Percentiles rank a stretch among this genome's conserved stretches.
Evolutionary conservation across 2,329 filamentous ascomycete species (phyloP).

Genomic region (Colletotrichum musicola): DNA sequence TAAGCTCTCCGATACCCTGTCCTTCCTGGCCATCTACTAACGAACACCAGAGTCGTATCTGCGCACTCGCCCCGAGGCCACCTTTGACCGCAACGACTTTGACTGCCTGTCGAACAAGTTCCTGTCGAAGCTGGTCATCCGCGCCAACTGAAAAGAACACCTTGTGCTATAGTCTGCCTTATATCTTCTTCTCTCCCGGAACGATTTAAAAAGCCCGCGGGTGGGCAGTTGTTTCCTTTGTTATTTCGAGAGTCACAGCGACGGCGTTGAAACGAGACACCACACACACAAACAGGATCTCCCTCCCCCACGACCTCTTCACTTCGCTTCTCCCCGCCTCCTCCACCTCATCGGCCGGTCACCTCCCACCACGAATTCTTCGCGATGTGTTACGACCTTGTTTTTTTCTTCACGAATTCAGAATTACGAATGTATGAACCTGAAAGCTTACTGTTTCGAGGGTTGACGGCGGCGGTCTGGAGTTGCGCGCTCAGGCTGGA

Average conservation of each 20-base stretch:
- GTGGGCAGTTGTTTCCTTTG: conserved; percentile 37
- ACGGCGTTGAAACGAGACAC: conserved; percentile 40
- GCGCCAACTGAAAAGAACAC: conserved; percentile 76
- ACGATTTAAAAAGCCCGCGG: conserved; percentile 22
- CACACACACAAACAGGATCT: conserved; percentile 27
- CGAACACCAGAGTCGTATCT: conserved; percentile 81
- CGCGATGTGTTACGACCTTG: conserved; percentile 41
- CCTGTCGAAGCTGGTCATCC: conserved; percentile 94
- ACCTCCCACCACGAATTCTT: conserved; percentile 38
- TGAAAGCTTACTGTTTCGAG: conserved; percentile 23
- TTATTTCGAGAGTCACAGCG: conserved; percentile 41
- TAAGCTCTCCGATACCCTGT: conserved; percentile 68
- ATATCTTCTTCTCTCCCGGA: conserved; percentile 31
- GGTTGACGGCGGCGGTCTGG: conserved; percentile 30
- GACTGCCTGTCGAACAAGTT: conserved; percentile 98
- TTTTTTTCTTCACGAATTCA: conserved; percentile 37
- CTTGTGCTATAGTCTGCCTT: conserved; percentile 37
- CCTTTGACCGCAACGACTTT: conserved; percentile 92
- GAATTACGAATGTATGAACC: conserved; percentile 41
- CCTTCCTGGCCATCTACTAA: conserved; percentile 52
- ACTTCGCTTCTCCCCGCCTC: conserved; percentile 31
- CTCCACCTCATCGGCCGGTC: conserved; percentile 32
- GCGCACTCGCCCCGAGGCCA: conserved; percentile 80
- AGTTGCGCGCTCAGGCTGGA: conserved; percentile 26
- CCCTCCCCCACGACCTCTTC: conserved; percentile 20